These are phyloP conservation scores for Myriosclerotinia scirpicola DNA, from an alignment of 2,329 filamentous ascomycete species.

Conservation along the genomic window DNA sequence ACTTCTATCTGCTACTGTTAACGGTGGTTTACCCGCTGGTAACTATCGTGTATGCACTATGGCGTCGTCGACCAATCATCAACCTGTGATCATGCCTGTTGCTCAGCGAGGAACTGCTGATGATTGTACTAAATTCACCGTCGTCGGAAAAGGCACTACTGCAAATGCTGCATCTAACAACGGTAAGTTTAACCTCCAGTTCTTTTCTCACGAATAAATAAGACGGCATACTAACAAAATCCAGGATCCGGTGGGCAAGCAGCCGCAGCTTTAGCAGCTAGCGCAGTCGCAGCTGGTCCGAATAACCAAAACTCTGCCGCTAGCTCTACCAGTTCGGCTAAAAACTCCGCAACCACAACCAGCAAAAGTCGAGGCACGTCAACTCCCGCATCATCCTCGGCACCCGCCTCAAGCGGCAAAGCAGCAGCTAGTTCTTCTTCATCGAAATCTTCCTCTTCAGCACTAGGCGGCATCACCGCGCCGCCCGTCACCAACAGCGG, in stretches of 20 bases:
- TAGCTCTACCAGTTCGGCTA: too few species aligned
- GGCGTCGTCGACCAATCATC: conserved; percentile 46
- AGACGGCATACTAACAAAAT: not conserved
- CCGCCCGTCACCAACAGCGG: conserved; percentile 53
- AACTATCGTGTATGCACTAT: conserved; percentile 49
- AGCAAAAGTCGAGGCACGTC: not conserved
- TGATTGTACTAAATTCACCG: conserved; percentile 49
- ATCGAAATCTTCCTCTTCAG: not conserved
- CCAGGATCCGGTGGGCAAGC: conserved; percentile 25
- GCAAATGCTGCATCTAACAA: conserved; percentile 28
- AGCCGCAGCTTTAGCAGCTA: conserved; percentile 26
- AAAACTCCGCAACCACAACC: too few species aligned
- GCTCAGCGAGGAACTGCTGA: conserved; percentile 49
- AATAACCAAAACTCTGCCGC: not conserved
- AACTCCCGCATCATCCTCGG: not conserved
- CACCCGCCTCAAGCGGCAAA: not conserved
- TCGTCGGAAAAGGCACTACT: conserved; percentile 35
- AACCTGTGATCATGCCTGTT: conserved; percentile 47
- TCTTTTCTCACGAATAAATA: not conserved
- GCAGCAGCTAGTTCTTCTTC: not conserved
- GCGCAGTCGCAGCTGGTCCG: conserved; percentile 26
- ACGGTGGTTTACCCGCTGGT: conserved; percentile 45
- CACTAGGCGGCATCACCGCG: conserved; percentile 50
- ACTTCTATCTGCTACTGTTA: conserved; percentile 42
- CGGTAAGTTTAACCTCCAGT: conserved; percentile 8